Evolutionary conservation across 163 green algal genomes (phyloP), one percentile per base, ranked within the genome.

Genomic region (Scenedesmus sp.): DNA sequence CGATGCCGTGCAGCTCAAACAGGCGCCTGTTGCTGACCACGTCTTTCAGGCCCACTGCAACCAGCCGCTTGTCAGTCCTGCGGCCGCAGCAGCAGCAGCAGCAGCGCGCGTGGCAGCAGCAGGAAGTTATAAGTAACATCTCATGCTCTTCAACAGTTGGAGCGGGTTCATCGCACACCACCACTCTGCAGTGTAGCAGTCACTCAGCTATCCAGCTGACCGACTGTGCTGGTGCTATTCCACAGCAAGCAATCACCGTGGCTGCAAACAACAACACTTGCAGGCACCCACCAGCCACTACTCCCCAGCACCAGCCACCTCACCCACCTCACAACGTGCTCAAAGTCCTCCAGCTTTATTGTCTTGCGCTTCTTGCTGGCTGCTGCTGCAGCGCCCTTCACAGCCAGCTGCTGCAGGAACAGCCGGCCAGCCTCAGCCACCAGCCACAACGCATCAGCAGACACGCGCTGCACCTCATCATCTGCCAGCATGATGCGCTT

Each of bases 401-500:
- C 62, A 46, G 85, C 90, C 8, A 93, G 70, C 77, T 77, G 74
- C 34, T 86, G 67, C 86, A 93, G 64, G 73, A 93, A 88, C 90
- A 86, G 46, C 59, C 64, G 59, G n/a, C 55, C 85, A 54, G 90
- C 90, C 56, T 87, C 77, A 64, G 9, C 52, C 52, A 88, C 52
- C 57, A 91, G 64, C 85, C 85, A 91, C 46, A 90, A 15, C 20
- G 90, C 90, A 34, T 93, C 90, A n/a, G 85, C 90, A 13, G 34
- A 46, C 15, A 87, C 90, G 13, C 90, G 90, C 77, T 87, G 60
- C n/a, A 93, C 85, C 12, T 93, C 90, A n/a, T 84, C 59, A 52
- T 93, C 90, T 55, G 54, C 52, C 16, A 88, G 57, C 60, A 93
- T 91, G 79, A 93, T 88, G 60, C 88, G 88, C 85, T 93, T 93